Conservation (phyloP, 176 grass and related monocot species). For the Ananas comosus region DNA sequence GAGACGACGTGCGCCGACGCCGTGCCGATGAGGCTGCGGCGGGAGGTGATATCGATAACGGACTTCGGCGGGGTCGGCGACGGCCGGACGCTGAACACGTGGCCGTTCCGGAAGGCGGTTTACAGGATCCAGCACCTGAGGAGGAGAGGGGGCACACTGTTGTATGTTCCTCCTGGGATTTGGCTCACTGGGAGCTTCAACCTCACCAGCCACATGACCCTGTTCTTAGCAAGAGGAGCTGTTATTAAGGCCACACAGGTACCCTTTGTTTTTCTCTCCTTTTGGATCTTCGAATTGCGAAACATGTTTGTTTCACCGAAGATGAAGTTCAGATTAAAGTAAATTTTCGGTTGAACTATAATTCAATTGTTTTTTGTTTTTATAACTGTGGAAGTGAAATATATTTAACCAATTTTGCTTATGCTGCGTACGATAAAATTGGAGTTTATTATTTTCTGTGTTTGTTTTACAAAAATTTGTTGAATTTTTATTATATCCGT, state of each 20-base stretch:
- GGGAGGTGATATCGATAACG: slow-evolving; percentile 51
- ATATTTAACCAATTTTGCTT: no score
- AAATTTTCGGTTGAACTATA: no score
- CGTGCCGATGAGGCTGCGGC: slow-evolving; percentile 40
- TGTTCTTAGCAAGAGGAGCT: slow-evolving; percentile 62
- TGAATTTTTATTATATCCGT: no score
- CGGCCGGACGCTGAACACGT: slow-evolving; percentile 62
- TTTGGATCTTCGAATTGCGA: not conserved
- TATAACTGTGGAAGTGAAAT: no score
- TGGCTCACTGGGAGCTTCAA: slow-evolving; percentile 92
- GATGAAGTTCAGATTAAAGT: no score
- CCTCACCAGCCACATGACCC: slow-evolving; percentile 88
- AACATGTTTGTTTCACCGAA: not conserved
- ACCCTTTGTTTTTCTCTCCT: not conserved
- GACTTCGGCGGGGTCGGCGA: slow-evolving; percentile 69
- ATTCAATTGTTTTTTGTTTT: no score
- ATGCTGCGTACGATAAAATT: no score
- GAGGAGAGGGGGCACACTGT: slow-evolving; percentile 41
- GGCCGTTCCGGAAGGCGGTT: slow-evolving; percentile 64
- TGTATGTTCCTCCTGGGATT: slow-evolving; percentile 48
- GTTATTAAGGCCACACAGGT: slow-evolving; percentile 59
- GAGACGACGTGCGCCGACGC: slow-evolving; percentile 34
- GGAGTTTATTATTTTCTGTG: no score
- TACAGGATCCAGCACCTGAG: slow-evolving; percentile 56
- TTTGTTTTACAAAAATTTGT: no score